Conservation (phyloP, 345 rosid genomes). For the Citrus unshiu region DNA sequence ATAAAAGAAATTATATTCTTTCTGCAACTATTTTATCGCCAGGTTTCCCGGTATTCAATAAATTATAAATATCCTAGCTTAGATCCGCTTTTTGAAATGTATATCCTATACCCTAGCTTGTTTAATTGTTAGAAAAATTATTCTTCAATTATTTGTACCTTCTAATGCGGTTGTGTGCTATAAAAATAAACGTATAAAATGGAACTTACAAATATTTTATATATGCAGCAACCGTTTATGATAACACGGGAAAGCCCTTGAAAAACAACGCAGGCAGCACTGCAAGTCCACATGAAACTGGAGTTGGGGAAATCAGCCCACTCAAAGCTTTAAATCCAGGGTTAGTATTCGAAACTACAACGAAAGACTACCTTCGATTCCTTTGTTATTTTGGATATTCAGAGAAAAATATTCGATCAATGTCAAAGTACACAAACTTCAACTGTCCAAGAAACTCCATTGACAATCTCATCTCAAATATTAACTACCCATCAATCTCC, state of each 20-base stretch:
- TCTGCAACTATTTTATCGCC: too few species aligned
- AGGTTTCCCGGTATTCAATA: too few species aligned
- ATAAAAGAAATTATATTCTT: too few species aligned
- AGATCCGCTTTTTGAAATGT: too few species aligned
- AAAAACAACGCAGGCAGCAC: conserved; percentile 38
- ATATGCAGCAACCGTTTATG: conserved; percentile 43
- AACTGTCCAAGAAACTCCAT: conserved; percentile 38
- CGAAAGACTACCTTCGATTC: conserved; percentile 46
- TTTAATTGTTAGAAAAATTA: too few species aligned
- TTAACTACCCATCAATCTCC: conserved; percentile 82
- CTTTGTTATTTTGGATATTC: conserved; percentile 61
- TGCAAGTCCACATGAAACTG: conserved; percentile 61
- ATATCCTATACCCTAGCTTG: too few species aligned
- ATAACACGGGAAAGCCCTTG: conserved; percentile 47
- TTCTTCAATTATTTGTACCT: too few species aligned
- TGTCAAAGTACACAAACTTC: conserved; percentile 39
- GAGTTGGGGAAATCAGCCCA: conserved; percentile 69
- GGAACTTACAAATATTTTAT: too few species aligned
- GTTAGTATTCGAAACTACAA: conserved; percentile 58
- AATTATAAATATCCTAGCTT: too few species aligned
- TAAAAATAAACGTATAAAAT: too few species aligned
- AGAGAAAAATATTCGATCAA: conserved; percentile 42
- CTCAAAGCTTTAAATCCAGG: conserved; percentile 68
- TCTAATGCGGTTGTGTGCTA: too few species aligned
- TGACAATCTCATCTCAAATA: conserved; percentile 41